Evolutionary conservation across 768 basidiomycete species (phyloP), one percentile per base, ranked within the genome.

Genomic region (Tulasnella sp.): DNA sequence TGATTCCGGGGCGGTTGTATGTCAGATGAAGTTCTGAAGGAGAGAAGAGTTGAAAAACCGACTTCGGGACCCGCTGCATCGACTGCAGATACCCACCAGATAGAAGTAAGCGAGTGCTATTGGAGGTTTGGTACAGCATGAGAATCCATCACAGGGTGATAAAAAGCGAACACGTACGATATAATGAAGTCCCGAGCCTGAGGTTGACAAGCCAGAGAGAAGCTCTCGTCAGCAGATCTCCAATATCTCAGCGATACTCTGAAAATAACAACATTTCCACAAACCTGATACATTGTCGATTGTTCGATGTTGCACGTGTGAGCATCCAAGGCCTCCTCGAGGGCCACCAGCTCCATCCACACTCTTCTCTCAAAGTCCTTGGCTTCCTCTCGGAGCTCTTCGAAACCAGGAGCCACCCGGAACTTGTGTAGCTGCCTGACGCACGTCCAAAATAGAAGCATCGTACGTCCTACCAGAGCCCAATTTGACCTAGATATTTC

Each of bases 271-370:
- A n/a, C n/a, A n/a, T n/a, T n/a, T n/a, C n/a, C n/a, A n/a, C 51
- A 3, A 38, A 53, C 61, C 47, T 56, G 61, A 26, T 56, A 62
- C 30, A 62, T 43, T n/a, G 61, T 62, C 9, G 32, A 30, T 44
- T 56, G 29, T 24, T 62, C 61, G n/a, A 53, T 54, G 32, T 47
- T 47, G 48, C 61, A 62, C 7, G 34, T 44, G 27, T 62, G 61
- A 13, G 47, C 24, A 24, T 62, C 38, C 53, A 62, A 30, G n/a
- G 54, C 54, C 1, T 62, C 61, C 45, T 62, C 61, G 21, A 62
- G 44, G 2, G 43, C 61, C 19, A 56, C 23, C 5, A 54, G 55
- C 48, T 62, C 61, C 61, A 62, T 48, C 54, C 54, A 62, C 11
- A 54, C 50, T n/a, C n/a, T n/a, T n/a, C n/a, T n/a, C n/a, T n/a